phyloP scores from a whole-genome alignment of 495 filamentous ascomycete species.

The Tirmania nivea region DNA sequence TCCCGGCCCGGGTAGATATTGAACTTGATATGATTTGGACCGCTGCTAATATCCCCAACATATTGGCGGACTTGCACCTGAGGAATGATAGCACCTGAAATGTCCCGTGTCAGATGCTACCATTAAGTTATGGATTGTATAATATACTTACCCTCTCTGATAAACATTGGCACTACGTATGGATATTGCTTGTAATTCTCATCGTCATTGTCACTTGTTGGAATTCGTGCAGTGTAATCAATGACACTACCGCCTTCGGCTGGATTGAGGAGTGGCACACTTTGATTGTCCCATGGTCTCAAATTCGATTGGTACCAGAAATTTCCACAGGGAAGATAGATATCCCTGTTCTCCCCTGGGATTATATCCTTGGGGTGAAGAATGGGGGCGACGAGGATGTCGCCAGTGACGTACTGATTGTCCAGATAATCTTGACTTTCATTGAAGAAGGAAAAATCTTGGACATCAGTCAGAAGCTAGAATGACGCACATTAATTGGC shows the following conservation, averaged over 20 bases:
- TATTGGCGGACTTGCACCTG: constrained; percentile 11
- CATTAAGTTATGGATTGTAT: not conserved
- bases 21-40: constrained; percentile 9
- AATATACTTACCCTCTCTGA: constrained; percentile 11
- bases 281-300: constrained; percentile 2
- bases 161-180: constrained; percentile 13
- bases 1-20: constrained; percentile 15
- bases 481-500: not conserved
- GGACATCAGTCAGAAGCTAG: constrained; percentile 12
- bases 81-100: constrained; percentile 16
- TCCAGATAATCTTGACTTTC: constrained; percentile 11
- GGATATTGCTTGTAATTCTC: constrained; percentile 6
- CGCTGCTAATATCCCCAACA: not conserved
- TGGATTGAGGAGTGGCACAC: not conserved
- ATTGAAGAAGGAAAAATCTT: constrained; percentile 14
- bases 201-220: constrained; percentile 5
- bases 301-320: constrained; percentile 18
- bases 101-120: not conserved
- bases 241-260: constrained; percentile 12
- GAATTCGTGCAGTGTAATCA: constrained; percentile 11
- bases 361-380: constrained; percentile 3
- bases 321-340: constrained; percentile 15
- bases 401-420: constrained; percentile 13
- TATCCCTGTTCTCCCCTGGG: constrained; percentile 5
- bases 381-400: constrained; percentile 17